Base-by-base conservation (phyloP, 257 asterid species). In the Plantago elongata region DNA sequence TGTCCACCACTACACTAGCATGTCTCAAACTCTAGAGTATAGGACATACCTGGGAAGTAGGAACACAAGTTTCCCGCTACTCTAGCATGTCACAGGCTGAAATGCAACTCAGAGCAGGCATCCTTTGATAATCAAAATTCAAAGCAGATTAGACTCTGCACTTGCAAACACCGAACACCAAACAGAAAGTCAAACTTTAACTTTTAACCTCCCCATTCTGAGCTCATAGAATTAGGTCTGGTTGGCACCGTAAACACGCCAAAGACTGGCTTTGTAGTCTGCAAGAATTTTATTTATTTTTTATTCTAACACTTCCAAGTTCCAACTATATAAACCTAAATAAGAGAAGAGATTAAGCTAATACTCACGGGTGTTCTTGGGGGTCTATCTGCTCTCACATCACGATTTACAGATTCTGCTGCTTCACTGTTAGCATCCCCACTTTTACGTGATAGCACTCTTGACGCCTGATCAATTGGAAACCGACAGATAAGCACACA, bases 321-420 rank as follows among this genome's bases (percentile, higher is more conserved):
- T 61, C 48, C 43, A 67, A 54, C 40, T 22, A 54, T 49, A 51
- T 3, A 38, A 14, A 60, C 4, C 54, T 58, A 34, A 52, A 40
- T 66, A n/a, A 54, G 63, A 69, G 5, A 34, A 34, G 40, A 34
- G 40, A 34, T 34, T 34, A 34, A 34, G 40, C 48, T 13, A 61
- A 50, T 52, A 76, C 90, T 77, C 70, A 84, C 93, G 0, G 83
- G 94, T 70, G 79, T 73, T 79, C 67, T 77, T 7, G 87, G 88
- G 3, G 95, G 90, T 75, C 70, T 80, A 40, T 81, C 91, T 44
- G 72, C 74, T 64, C 68, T 80, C 7, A 37, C 68, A 64, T 69
- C 77, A 8, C 54, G 65, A 71, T 13, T 69, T 11, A 73, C 79
- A 42, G 47, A 52, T 47, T 75, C 81, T 16, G 60, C 75, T 57